Evolutionary conservation across 352 stramenopile genomes (phyloP).

Genomic region (Globisporangium alternatum): DNA sequence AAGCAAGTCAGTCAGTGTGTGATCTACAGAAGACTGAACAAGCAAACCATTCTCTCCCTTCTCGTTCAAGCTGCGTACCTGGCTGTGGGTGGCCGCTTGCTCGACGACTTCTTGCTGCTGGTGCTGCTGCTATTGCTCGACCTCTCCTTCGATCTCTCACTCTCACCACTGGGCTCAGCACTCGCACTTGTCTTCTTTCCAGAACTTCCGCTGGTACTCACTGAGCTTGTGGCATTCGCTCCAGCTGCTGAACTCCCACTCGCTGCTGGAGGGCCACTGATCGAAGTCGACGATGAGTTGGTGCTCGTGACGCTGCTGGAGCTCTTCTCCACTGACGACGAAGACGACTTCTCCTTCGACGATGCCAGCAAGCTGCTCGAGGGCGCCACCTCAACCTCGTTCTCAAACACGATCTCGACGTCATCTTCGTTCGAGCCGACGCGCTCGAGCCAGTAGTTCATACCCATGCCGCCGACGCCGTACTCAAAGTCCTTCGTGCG

Average conservation of each 20-base stretch:
- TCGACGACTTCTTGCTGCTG: constrained; percentile 48
- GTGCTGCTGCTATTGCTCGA: constrained; percentile 34
- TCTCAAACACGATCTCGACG: constrained; percentile 59
- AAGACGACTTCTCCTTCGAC: constrained; percentile 29
- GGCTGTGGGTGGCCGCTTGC: constrained; percentile 52
- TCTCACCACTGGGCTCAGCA: constrained; percentile 6
- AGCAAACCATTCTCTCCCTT: not conserved
- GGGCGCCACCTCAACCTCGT: constrained; percentile 40
- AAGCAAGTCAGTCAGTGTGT: not conserved
- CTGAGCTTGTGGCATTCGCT: constrained; percentile 2
- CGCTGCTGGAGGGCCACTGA: not conserved
- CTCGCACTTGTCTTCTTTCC: constrained; percentile 13
- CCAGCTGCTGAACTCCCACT: not conserved
- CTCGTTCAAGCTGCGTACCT: constrained; percentile 26
- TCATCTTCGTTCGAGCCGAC: constrained; percentile 43
- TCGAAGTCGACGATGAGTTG: not conserved
- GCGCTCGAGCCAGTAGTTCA: constrained; percentile 69
- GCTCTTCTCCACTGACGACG: constrained; percentile 11
- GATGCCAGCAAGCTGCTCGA: constrained; percentile 14
- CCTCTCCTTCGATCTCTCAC: constrained; percentile 14
- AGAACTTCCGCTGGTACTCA: constrained; percentile 17
- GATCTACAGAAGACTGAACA: not conserved
- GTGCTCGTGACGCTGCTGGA: constrained; percentile 13
- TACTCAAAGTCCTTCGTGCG: constrained; percentile 80
- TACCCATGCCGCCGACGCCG: constrained; percentile 32